Evolutionary conservation across 2,329 filamentous ascomycete genomes (phyloP).

Genomic region (Meredithiella fracta): DNA sequence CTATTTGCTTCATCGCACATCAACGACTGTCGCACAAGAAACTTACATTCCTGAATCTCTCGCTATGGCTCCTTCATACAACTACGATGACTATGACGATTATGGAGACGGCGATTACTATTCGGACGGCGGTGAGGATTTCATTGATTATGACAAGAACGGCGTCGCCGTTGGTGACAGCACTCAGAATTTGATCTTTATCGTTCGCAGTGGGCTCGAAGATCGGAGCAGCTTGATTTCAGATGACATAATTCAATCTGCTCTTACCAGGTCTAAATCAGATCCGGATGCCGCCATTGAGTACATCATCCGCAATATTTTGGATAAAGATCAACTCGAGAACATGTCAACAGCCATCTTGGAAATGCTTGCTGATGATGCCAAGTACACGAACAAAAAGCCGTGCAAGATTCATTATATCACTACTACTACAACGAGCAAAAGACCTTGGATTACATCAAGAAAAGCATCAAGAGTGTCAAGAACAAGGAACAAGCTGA

Average conservation of each 20-base stretch:
- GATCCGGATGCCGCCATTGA: slow-evolving; percentile 3
- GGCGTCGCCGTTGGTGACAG: background rate
- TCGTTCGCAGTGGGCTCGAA: slow-evolving; percentile 7
- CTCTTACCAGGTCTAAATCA: background rate
- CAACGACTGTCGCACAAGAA: background rate
- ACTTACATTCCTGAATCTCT: background rate
- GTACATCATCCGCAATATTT: slow-evolving; percentile 6
- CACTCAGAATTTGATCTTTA: background rate
- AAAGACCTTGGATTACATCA: slow-evolving; percentile 59
- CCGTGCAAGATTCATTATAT: slow-evolving; percentile 74
- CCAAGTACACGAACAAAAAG: slow-evolving; percentile 33
- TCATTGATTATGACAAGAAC: slow-evolving; percentile 7
- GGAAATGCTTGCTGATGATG: slow-evolving; percentile 30
- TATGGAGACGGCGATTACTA: slow-evolving; percentile 27
- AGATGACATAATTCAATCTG: slow-evolving; percentile 6
- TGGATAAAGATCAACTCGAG: slow-evolving; percentile 9
- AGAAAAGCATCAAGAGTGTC: slow-evolving; percentile 29
- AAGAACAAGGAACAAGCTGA: slow-evolving; percentile 29
- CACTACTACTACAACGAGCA: slow-evolving; percentile 78
- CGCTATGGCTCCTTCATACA: slow-evolving; percentile 6
- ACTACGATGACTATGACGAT: slow-evolving; percentile 12
- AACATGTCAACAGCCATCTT: slow-evolving; percentile 2
- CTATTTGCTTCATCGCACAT: too few species aligned
- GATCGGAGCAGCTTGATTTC: slow-evolving; percentile 10
- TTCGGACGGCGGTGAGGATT: slow-evolving; percentile 26